A percentile compares a stretch with the other conserved stretches of the same genome.
Evolutionary conservation across 108 stramenopile genomes (phyloP).

Genomic region (Cylindrotheca fusiformis): DNA sequence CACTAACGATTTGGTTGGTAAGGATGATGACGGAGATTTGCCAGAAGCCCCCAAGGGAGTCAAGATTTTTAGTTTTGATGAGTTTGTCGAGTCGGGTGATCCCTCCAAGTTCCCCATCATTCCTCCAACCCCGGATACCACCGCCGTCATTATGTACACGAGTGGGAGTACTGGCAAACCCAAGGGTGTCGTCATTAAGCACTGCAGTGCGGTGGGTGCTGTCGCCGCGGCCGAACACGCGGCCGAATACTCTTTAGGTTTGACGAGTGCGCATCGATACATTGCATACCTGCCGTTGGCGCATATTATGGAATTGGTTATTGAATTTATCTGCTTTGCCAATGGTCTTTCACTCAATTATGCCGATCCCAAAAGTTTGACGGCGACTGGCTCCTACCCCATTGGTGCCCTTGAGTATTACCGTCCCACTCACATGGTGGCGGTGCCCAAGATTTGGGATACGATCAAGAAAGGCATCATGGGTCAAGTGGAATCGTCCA

Average conservation of each 20-base stretch:
- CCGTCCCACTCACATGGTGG: slow-evolving; percentile 72
- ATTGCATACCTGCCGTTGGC: slow-evolving; percentile 16
- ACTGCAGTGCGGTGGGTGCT: slow-evolving; percentile 72
- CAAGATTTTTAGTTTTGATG: slow-evolving; percentile 55
- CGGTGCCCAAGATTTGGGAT: slow-evolving; percentile 32
- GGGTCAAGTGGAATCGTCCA: slow-evolving; percentile 3
- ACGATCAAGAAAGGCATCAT: slow-evolving; percentile 8
- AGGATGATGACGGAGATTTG: no score
- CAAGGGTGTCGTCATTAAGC: slow-evolving; percentile 92
- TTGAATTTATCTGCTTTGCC: slow-evolving; percentile 42
- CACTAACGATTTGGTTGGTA: slow-evolving; percentile 72
- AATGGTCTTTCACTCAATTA: slow-evolving; percentile 65
- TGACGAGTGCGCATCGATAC: neutral
- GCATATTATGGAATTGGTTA: slow-evolving; percentile 7
- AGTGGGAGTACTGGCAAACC: no score
- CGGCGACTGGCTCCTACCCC: slow-evolving; percentile 69
- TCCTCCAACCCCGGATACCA: no score
- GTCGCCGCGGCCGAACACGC: slow-evolving; percentile 26
- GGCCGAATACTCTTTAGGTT: neutral
- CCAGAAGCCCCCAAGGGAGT: slow-evolving; percentile 20
- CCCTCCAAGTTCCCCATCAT: slow-evolving; percentile 55
- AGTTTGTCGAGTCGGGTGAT: slow-evolving; percentile 57
- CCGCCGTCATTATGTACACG: no score
- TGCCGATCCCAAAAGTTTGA: slow-evolving; percentile 75
- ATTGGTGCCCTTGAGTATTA: slow-evolving; percentile 77